Conservation (phyloP, 2,329 filamentous ascomycete genomes). For the Pseudogymnoascus sp. region DNA sequence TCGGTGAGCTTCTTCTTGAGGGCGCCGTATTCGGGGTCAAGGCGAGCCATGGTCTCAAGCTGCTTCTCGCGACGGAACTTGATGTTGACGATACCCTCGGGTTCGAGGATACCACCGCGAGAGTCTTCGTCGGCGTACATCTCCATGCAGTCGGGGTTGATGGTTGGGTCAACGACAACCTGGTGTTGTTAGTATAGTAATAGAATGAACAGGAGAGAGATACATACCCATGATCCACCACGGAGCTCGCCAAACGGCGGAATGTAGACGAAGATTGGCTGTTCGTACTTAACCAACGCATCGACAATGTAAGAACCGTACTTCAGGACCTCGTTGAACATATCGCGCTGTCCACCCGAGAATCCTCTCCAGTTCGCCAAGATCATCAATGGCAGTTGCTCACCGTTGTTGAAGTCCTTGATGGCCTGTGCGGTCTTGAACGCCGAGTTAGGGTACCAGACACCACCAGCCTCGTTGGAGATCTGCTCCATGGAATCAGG, state of each 20-base stretch:
- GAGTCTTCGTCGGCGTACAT: conserved; percentile 97
- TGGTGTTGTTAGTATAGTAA: conserved; percentile 31
- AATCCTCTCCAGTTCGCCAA: conserved; percentile 99
- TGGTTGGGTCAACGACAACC: conserved; percentile 96
- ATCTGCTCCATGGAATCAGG: conserved; percentile 97
- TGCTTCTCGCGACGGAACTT: conserved; percentile 98
- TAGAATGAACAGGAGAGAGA: conserved; percentile 2
- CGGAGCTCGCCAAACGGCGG: conserved; percentile 93
- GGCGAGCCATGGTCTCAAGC: conserved; percentile 91
- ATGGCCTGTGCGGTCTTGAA: conserved; percentile 99
- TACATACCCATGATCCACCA: conserved; percentile 84
- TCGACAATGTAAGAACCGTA: conserved; percentile 99
- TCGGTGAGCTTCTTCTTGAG: conserved; percentile 72
- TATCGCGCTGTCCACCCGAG: conserved; percentile 97
- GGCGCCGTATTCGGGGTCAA: conserved; percentile 74
- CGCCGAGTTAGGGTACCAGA: conserved; percentile 99
- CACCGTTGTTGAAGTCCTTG: conserved; percentile 97
- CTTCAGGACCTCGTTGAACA: conserved; percentile 99
- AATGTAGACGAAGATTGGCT: conserved; percentile 98
- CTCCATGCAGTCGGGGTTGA: conserved; percentile 94
- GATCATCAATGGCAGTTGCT: conserved; percentile 97
- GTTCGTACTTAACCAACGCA: conserved; percentile 94
- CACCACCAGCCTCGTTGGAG: conserved; percentile 88
- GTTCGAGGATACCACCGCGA: conserved; percentile 93
- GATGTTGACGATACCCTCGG: conserved; percentile 96